phyloP scores from a whole-genome alignment of 768 basidiomycete species.

The Boletus coccyginus region DNA sequence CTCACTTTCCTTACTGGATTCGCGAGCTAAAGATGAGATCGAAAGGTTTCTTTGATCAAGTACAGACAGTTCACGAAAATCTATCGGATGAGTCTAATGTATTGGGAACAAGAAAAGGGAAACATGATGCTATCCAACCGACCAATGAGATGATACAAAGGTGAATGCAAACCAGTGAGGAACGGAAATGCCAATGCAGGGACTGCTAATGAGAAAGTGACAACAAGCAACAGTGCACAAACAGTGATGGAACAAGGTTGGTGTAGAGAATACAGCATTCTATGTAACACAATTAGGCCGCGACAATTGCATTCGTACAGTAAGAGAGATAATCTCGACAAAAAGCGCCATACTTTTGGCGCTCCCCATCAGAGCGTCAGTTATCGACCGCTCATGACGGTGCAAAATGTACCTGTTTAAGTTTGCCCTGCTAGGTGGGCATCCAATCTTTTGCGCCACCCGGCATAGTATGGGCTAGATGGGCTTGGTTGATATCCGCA shows the following conservation, averaged over 20 bases:
- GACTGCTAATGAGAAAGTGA: slow-evolving; percentile 1
- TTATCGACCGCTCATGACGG: slow-evolving; percentile 4
- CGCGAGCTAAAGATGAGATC: slow-evolving; percentile 1
- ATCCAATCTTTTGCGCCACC: slow-evolving; percentile 59
- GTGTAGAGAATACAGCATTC: slow-evolving; percentile 16
- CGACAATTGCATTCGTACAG: slow-evolving; percentile 15
- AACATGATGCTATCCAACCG: not conserved
- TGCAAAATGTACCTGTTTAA: slow-evolving; percentile 5
- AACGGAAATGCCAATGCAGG: not conserved
- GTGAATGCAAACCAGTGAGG: not conserved
- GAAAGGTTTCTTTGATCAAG: not conserved
- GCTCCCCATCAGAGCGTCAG: slow-evolving; percentile 6
- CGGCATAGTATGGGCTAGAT: slow-evolving; percentile 60
- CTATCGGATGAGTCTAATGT: slow-evolving; percentile 1
- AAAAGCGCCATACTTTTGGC: slow-evolving; percentile 9
- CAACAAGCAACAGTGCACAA: slow-evolving; percentile 5
- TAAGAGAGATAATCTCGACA: slow-evolving; percentile 12
- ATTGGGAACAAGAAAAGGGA: not conserved
- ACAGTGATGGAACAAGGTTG: slow-evolving; percentile 6
- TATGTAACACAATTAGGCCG: slow-evolving; percentile 17
- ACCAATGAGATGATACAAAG: slow-evolving; percentile 4
- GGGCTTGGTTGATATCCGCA: slow-evolving; percentile 65
- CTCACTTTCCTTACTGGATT: not conserved
- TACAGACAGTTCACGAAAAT: not conserved
- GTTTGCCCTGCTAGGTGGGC: slow-evolving; percentile 39